Evolutionary conservation across 1,139 yeast genomes (phyloP), one percentile per base, ranked within the genome.

Genomic region (Pichia sp.): DNA sequence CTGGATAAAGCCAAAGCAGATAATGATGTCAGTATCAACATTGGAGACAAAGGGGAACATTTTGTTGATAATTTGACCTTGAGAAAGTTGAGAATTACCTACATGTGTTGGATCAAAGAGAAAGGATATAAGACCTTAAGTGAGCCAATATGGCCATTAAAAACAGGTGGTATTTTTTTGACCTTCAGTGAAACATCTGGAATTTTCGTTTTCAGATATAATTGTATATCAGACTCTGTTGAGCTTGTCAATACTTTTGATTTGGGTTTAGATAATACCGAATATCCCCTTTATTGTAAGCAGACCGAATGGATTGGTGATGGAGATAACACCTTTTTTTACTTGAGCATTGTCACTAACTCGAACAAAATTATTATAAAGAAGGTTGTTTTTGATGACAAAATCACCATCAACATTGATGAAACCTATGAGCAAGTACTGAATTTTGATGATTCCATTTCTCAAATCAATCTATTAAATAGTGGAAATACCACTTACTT

Each of bases 101-200:
- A 58, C n/a, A 44, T 61, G 39, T 52, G 42, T 4, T 59, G 64
- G 61, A 35, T 55, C 3, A 43, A 49, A 27, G 50, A 49, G 4
- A 29, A 52, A 8, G 42, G 47, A 9, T 29, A 29, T n/a, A 29
- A 45, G 16, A 16, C 26, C 33, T 23, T 48, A 2, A 39, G 34
- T 23, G 29, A 43, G 1, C 53, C 56, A 1, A 37, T 55, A n/a
- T 55, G 57, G 57, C 59, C 59, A 1, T 37, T 50, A 9, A 31
- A 36, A 9, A 37, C 47, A 2, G 47, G 53, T 5, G 42, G 55
- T 3, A 41, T 47, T 6, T 49, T 59, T 43, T 43, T 57, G 3
- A 44, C 57, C 16, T 55, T 57, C 28, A 54, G 57, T 9, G 63
- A 59, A 35, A 40, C 52, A 16, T 29, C 50, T 4, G 42, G 26